phyloP scores from a whole-genome alignment of 768 basidiomycete genomes.

The Suillus hirtellus region DNA sequence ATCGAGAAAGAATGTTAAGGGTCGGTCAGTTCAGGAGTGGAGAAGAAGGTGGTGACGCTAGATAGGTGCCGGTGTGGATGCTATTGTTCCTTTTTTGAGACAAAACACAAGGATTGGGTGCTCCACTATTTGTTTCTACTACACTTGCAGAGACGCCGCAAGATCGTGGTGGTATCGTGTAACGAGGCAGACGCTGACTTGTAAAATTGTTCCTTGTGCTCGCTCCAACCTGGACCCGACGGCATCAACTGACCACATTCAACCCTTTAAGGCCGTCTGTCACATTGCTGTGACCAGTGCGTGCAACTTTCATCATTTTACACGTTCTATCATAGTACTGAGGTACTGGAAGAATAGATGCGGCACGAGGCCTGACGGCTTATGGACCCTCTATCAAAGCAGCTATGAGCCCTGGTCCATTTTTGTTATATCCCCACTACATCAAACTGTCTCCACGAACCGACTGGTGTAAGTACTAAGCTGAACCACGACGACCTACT shows the following conservation, averaged over 20 bases:
- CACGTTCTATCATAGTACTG: not conserved
- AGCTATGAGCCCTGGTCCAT: not conserved
- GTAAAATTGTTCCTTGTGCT: not conserved
- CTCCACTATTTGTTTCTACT: slow-evolving; percentile 1
- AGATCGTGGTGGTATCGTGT: not conserved
- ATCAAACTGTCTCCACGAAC: not conserved
- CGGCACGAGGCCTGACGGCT: not conserved
- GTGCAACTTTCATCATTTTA: no score
- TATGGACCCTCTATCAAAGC: not conserved
- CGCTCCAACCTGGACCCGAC: not conserved
- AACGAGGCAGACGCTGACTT: not conserved
- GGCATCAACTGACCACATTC: no score
- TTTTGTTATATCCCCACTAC: not conserved
- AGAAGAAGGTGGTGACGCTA: not conserved
- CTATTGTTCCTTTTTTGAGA: slow-evolving; percentile 17
- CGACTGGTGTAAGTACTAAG: not conserved
- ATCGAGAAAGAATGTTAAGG: slow-evolving; percentile 21
- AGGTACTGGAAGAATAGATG: not conserved
- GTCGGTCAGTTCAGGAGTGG: slow-evolving; percentile 15
- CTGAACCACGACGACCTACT: not conserved
- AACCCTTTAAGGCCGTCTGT: no score
- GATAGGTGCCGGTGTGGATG: slow-evolving; percentile 4
- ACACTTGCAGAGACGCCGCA: not conserved
- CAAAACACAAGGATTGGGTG: slow-evolving; percentile 1
- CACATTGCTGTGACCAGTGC: not conserved